Percentiles rank a stretch among this genome's conserved stretches.
These are phyloP conservation scores for Linaria vulgaris DNA, from an alignment of 257 asterid genomes.

Conservation along the genomic window DNA sequence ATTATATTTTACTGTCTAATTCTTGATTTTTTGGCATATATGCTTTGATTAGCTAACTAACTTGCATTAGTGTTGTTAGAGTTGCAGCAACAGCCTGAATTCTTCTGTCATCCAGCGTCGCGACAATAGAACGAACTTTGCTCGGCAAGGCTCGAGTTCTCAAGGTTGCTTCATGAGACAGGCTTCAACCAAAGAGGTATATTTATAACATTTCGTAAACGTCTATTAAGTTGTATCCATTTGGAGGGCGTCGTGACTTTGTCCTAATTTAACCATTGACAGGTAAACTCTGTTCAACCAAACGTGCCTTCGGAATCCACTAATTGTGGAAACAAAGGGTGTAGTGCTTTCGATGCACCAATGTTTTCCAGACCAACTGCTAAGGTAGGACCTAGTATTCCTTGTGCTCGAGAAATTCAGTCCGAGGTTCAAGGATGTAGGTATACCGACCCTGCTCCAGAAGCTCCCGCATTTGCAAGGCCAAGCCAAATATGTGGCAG, in stretches of 20 bases:
- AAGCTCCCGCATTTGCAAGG: conserved; percentile 55
- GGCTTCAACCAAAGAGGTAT: conserved; percentile 49
- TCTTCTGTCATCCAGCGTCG: conserved; percentile 50
- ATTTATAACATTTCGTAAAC: not conserved
- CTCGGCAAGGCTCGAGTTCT: conserved; percentile 65
- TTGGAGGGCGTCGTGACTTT: conserved; percentile 1
- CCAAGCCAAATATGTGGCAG: conserved; percentile 33
- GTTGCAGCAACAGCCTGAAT: conserved; percentile 60
- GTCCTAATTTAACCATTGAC: conserved; percentile 15
- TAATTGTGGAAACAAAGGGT: conserved; percentile 22
- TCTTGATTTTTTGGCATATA: too few species aligned
- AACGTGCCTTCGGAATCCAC: conserved; percentile 36
- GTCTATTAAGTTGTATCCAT: conserved; percentile 1
- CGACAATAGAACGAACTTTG: conserved; percentile 64
- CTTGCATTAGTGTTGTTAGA: conserved; percentile 33
- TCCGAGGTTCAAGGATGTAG: conserved; percentile 33
- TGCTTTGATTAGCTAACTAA: conserved; percentile 19
- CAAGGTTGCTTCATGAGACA: conserved; percentile 75
- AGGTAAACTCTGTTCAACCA: conserved; percentile 45
- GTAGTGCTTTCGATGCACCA: conserved; percentile 43
- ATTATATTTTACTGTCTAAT: too few species aligned
- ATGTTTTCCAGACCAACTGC: conserved; percentile 58
- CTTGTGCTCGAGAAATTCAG: conserved; percentile 28
- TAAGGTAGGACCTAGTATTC: conserved; percentile 22
- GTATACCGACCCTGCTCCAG: conserved; percentile 31